These are phyloP conservation scores for Mortierella sp. DNA, from an alignment of 371 early-diverging fungal species.

Conservation along the genomic window DNA sequence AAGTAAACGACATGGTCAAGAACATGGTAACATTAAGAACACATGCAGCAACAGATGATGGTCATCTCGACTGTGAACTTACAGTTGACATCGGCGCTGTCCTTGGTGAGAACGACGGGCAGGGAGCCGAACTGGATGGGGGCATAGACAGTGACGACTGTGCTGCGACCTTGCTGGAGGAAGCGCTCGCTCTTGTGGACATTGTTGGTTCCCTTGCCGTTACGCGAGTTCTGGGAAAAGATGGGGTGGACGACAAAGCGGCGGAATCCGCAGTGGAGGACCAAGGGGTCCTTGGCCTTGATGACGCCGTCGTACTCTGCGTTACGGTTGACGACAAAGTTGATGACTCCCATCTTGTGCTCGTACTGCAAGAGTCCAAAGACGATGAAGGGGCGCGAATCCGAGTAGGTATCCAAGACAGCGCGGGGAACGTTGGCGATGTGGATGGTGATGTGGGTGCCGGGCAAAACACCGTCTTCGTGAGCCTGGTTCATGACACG, in stretches of 20 bases:
- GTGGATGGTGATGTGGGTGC: conserved; percentile 75
- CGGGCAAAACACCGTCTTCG: conserved; percentile 67
- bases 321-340: conserved; percentile 81
- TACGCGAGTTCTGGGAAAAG: conserved; percentile 88
- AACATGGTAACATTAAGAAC: background rate
- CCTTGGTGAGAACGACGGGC: conserved; percentile 83
- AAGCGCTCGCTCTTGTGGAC: conserved; percentile 97
- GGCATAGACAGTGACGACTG: conserved; percentile 89
- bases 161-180: conserved; percentile 77
- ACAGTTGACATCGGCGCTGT: conserved; percentile 71
- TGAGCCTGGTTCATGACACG: conserved; percentile 76
- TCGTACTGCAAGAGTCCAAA: conserved; percentile 94
- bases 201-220: conserved; percentile 84
- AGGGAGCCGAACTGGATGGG: conserved; percentile 90
- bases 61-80: background rate
- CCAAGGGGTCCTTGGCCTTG: conserved; percentile 87
- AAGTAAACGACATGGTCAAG: background rate
- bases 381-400: conserved; percentile 74
- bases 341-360: conserved; percentile 91
- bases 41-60: background rate
- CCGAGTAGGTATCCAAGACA: conserved; percentile 65
- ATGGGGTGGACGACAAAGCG: conserved; percentile 86
- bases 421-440: conserved; percentile 78
- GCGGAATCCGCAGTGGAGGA: conserved; percentile 91
- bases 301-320: conserved; percentile 80